Conservation (phyloP, 202 grass and related monocot genomes). For the Panicum virgatum region DNA sequence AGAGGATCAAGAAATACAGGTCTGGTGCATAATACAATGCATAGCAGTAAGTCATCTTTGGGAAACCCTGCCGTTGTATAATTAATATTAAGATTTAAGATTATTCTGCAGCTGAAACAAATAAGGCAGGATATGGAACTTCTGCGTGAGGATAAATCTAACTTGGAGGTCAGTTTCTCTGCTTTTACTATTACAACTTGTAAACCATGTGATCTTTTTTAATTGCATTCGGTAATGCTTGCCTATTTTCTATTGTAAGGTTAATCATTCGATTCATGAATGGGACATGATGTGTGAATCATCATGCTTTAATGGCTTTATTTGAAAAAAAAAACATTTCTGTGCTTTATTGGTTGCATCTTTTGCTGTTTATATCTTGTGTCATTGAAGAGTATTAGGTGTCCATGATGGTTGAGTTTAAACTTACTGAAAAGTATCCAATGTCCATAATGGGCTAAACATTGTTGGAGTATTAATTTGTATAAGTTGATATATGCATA, state of each 20-base stretch:
- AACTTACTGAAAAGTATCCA: background rate
- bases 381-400: background rate
- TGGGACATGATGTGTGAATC: no score
- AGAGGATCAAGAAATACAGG: conserved; percentile 63
- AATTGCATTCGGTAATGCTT: background rate
- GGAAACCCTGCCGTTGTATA: conserved; percentile 1
- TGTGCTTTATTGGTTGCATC: background rate
- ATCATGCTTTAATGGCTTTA: background rate
- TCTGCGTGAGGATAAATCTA: conserved; percentile 67
- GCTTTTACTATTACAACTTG: background rate
- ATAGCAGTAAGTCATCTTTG: background rate
- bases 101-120: conserved; percentile 69
- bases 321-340: background rate
- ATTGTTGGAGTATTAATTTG: background rate
- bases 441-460: background rate
- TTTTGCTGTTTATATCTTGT: background rate
- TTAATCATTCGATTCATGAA: background rate
- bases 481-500: background rate
- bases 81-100: conserved; percentile 20
- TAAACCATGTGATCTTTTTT: background rate
- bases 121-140: conserved; percentile 61
- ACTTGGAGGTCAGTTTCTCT: conserved; percentile 64
- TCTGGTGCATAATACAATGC: conserved; percentile 29
- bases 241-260: background rate
- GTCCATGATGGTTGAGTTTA: background rate